phyloP scores from a whole-genome alignment of 148 eudicot genomes.

The Polygonum maritimum region DNA sequence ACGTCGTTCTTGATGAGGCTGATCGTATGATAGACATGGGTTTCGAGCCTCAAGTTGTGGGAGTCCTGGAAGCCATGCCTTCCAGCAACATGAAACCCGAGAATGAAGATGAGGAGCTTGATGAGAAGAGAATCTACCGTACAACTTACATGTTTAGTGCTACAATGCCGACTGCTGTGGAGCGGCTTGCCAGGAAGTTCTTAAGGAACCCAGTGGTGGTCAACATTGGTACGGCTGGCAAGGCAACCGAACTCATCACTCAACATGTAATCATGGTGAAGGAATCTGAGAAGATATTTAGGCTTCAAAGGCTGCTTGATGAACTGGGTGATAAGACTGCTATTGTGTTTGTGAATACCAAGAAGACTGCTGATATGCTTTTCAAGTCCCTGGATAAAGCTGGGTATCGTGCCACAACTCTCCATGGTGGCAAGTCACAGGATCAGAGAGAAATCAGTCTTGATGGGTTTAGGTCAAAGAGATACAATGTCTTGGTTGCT shows the following conservation, averaged over 20 bases:
- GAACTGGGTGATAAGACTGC: slow-evolving; percentile 63
- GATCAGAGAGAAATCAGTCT: slow-evolving; percentile 60
- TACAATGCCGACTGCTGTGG: slow-evolving; percentile 78
- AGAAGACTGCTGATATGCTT: slow-evolving; percentile 37
- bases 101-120: slow-evolving; percentile 82
- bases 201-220: slow-evolving; percentile 81
- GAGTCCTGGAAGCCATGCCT: slow-evolving; percentile 81
- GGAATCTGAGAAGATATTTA: slow-evolving; percentile 57
- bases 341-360: slow-evolving; percentile 48
- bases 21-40: slow-evolving; percentile 93
- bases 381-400: slow-evolving; percentile 37
- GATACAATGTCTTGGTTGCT: slow-evolving; percentile 49
- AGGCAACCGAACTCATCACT: slow-evolving; percentile 62
- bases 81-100: slow-evolving; percentile 78
- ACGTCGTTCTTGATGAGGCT: slow-evolving; percentile 83
- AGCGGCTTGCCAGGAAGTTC: slow-evolving; percentile 79
- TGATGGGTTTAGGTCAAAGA: slow-evolving; percentile 51
- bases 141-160: slow-evolving; percentile 89
- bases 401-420: slow-evolving; percentile 56
- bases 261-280: slow-evolving; percentile 73
- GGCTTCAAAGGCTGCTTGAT: slow-evolving; percentile 55
- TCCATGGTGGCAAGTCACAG: slow-evolving; percentile 63
- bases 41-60: slow-evolving; percentile 70
- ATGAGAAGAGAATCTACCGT: slow-evolving; percentile 57
- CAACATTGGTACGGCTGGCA: slow-evolving; percentile 76